Conservation (phyloP, 2,329 filamentous ascomycete genomes). For the Penicillium vulpinum region DNA sequence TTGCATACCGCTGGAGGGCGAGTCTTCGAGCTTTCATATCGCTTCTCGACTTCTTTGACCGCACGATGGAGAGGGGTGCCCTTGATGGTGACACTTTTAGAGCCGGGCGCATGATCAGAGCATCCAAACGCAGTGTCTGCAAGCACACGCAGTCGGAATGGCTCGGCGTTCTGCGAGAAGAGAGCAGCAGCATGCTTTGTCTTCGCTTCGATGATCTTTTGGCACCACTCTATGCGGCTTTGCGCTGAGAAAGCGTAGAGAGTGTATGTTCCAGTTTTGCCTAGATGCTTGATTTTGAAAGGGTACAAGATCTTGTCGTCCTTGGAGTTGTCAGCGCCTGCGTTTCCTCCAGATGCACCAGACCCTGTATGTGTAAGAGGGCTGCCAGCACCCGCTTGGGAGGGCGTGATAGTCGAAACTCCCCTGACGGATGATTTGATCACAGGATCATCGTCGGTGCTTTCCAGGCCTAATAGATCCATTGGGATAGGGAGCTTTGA, state of each 20-base stretch:
- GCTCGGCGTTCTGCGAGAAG: conserved; percentile 90
- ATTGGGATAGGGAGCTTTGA: conserved; percentile 95
- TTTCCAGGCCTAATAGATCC: conserved; percentile 91
- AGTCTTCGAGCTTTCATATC: conserved; percentile 63
- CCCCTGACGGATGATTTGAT: conserved; percentile 75
- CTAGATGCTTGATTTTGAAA: conserved; percentile 93
- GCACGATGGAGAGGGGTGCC: conserved; percentile 90
- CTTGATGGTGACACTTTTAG: conserved; percentile 74
- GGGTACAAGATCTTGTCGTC: conserved; percentile 88
- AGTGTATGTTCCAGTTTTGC: conserved; percentile 82
- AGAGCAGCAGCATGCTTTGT: conserved; percentile 86
- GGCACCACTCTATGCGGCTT: conserved; percentile 83
- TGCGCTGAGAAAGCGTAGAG: conserved; percentile 77
- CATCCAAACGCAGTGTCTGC: conserved; percentile 79
- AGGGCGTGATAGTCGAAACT: conserved; percentile 61
- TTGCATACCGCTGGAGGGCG: conserved; percentile 76
- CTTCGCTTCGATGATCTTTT: conserved; percentile 92
- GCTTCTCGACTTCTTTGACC: conserved; percentile 81
- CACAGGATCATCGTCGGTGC: conserved; percentile 86
- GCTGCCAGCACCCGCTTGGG: conserved; percentile 48
- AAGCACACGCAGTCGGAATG: conserved; percentile 87
- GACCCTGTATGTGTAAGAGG: conserved; percentile 65
- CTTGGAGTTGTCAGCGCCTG: conserved; percentile 56
- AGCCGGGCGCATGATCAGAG: conserved; percentile 51
- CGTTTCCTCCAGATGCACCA: conserved; percentile 58